Percentiles rank a stretch among this genome's conserved stretches.
Evolutionary conservation across 169 alveolate species (phyloP).

Genomic region (Plasmodium adleri): DNA sequence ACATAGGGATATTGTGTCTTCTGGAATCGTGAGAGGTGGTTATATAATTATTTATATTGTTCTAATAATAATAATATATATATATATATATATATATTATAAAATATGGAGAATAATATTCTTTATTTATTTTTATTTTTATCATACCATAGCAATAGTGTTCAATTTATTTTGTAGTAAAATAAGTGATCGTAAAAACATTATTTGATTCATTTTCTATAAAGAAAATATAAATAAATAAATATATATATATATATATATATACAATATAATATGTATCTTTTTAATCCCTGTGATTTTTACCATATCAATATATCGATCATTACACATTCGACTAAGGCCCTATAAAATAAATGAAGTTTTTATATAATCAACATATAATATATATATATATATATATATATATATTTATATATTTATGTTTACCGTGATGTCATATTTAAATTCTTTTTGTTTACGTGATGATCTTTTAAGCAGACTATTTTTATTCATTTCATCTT

Average conservation of each 20-base stretch:
- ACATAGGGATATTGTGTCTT: slow-evolving; percentile 39
- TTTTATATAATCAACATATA: too few species aligned
- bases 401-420: background rate
- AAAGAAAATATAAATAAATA: background rate
- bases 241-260: too few species aligned
- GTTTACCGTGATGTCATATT: slow-evolving; percentile 15
- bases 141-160: slow-evolving; percentile 14
- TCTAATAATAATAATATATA: background rate
- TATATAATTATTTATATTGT: slow-evolving; percentile 12
- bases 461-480: slow-evolving; percentile 10
- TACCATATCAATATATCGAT: slow-evolving; percentile 16
- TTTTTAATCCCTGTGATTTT: background rate
- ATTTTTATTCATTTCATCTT: background rate
- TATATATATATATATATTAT: background rate
- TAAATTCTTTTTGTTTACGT: background rate
- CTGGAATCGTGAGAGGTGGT: background rate
- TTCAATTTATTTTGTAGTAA: slow-evolving; percentile 44
- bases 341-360: slow-evolving; percentile 4
- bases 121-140: background rate
- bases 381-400: too few species aligned
- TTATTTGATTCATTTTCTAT: slow-evolving; percentile 22
- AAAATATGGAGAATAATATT: background rate
- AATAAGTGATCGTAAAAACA: background rate
- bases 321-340: slow-evolving; percentile 10
- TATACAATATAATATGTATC: background rate